These are phyloP conservation scores for Hansenula anomala DNA, from an alignment of 1,139 yeast species.

Conservation along the genomic window DNA sequence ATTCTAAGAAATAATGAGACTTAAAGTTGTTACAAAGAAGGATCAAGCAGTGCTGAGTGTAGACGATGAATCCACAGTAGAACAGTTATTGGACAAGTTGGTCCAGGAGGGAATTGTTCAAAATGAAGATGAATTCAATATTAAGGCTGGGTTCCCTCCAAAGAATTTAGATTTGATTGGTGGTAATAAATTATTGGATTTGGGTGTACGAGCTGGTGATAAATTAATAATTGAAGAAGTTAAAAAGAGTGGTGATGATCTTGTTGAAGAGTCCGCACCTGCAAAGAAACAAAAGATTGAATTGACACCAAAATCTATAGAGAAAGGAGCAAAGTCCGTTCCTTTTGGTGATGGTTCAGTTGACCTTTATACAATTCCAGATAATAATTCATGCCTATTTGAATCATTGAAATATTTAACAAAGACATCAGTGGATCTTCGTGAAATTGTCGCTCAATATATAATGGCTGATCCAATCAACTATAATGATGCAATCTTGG, in stretches of 20 bases:
- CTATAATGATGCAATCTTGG: slow-evolving; percentile 54
- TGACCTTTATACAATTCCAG: slow-evolving; percentile 58
- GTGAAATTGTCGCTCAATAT: slow-evolving; percentile 36
- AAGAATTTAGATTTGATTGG: slow-evolving; percentile 32
- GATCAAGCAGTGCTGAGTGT: slow-evolving; percentile 21
- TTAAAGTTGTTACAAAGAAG: slow-evolving; percentile 19
- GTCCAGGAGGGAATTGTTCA: slow-evolving; percentile 5
- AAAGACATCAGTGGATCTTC: background rate
- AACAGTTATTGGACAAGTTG: slow-evolving; percentile 16
- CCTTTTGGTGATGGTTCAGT: slow-evolving; percentile 7
- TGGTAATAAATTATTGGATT: slow-evolving; percentile 25
- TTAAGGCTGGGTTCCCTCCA: slow-evolving; percentile 63
- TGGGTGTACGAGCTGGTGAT: slow-evolving; percentile 55
- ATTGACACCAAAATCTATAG: slow-evolving; percentile 12
- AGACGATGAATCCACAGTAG: slow-evolving; percentile 20
- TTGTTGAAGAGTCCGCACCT: too few relatives aligned
- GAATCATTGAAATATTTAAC: slow-evolving; percentile 51
- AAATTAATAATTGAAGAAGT: slow-evolving; percentile 38
- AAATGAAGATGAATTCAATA: slow-evolving; percentile 7
- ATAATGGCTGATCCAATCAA: slow-evolving; percentile 39
- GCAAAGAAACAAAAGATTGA: slow-evolving; percentile 15
- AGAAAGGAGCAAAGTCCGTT: slow-evolving; percentile 6
- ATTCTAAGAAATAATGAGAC: slow-evolving; percentile 19
- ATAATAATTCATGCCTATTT: slow-evolving; percentile 78
- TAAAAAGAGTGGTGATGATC: background rate